Conservation (phyloP, 192 early-diverging fungal genomes). For the Backusella liffmaniae region DNA sequence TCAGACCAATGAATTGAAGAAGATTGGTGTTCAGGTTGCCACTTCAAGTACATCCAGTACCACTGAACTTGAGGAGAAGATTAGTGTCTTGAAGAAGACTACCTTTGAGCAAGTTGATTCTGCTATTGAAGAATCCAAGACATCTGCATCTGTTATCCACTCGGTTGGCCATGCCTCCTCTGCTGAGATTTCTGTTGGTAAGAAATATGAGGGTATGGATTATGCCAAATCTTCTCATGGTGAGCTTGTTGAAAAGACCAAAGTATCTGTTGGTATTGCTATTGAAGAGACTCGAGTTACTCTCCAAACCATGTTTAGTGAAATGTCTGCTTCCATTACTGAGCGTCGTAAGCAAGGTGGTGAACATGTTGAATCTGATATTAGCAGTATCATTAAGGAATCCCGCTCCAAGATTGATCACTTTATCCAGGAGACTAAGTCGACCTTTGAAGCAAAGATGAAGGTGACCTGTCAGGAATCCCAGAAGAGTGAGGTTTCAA, state of each 20-base stretch:
- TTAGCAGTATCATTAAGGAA: constrained; percentile 12
- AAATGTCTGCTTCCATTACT: neutral
- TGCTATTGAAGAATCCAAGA: constrained; percentile 12
- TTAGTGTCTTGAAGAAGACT: neutral
- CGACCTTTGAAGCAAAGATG: neutral
- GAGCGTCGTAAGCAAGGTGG: constrained; percentile 21
- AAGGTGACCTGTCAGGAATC: neutral
- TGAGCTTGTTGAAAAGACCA: neutral
- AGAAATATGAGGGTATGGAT: constrained; percentile 3
- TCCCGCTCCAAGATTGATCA: neutral
- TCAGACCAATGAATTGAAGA: constrained; percentile 11
- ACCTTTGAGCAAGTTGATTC: neutral
- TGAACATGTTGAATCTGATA: constrained; percentile 1
- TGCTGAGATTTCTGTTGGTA: constrained; percentile 6
- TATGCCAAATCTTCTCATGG: constrained; percentile 4
- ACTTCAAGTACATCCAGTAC: neutral
- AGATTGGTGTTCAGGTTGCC: neutral
- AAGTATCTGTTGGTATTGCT: constrained; percentile 10
- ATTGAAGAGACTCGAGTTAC: constrained; percentile 12
- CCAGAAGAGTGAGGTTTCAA: neutral
- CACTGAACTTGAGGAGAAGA: neutral
- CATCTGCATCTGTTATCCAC: constrained; percentile 1
- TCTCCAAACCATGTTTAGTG: neutral
- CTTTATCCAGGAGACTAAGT: neutral
- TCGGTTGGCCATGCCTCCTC: neutral